phyloP scores from a whole-genome alignment of 768 basidiomycete genomes.

The Russula vinacea region DNA sequence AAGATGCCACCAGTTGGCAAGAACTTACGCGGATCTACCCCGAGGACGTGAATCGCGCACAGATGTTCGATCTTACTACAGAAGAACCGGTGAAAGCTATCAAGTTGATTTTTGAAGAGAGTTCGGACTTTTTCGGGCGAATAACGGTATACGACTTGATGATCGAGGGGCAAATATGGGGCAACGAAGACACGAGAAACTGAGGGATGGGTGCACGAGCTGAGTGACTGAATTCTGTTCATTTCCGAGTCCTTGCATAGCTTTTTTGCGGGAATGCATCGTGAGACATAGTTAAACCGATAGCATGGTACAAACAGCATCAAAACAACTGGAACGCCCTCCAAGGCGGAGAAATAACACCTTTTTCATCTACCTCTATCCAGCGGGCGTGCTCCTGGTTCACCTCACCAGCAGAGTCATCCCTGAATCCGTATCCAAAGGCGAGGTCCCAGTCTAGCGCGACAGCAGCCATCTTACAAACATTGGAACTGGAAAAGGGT shows the following conservation, averaged over 20 bases:
- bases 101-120: conserved; percentile 71
- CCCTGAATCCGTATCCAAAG: conserved; percentile 48
- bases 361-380: conserved; percentile 65
- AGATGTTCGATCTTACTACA: conserved; percentile 55
- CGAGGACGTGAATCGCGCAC: conserved; percentile 73
- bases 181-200: not conserved
- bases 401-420: conserved; percentile 42
- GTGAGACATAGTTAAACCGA: not conserved
- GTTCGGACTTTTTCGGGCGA: conserved; percentile 84
- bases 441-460: conserved; percentile 63
- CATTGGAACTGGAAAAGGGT: conserved; percentile 48
- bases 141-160: conserved; percentile 67
- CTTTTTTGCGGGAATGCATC: not conserved
- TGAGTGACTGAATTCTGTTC: not conserved
- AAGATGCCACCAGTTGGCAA: conserved; percentile 46
- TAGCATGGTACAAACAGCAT: not conserved
- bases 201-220: not conserved
- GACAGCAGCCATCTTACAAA: conserved; percentile 57
- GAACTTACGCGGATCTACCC: conserved; percentile 60
- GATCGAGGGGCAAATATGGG: conserved; percentile 25
- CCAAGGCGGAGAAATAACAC: conserved; percentile 56
- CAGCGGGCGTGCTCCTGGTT: conserved; percentile 50
- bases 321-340: conserved; percentile 52
- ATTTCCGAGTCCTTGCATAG: not conserved
- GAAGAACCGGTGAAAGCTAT: conserved; percentile 41